Percentiles rank a stretch among this genome's conserved stretches.
phyloP scores from a whole-genome alignment of 257 asterid species.

The Nicotiana benthamiana region DNA sequence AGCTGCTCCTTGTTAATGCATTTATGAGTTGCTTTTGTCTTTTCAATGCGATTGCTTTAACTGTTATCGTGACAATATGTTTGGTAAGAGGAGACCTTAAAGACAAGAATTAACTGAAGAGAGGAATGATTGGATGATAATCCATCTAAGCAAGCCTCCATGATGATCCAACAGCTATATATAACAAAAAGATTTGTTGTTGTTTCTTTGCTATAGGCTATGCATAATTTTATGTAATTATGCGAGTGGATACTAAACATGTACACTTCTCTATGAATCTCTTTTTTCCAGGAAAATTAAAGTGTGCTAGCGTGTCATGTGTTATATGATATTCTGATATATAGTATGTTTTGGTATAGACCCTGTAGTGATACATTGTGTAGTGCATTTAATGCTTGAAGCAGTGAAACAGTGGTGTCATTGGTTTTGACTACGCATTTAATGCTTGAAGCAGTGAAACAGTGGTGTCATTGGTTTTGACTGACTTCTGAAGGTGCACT shows the following conservation, averaged over 20 bases:
- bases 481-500: conserved; percentile 4
- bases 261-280: background rate
- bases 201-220: background rate
- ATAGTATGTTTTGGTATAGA: background rate
- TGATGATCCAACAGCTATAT: background rate
- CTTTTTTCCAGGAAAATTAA: background rate
- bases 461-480: background rate
- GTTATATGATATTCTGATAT: background rate
- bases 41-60: background rate
- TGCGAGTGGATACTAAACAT: background rate
- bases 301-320: background rate
- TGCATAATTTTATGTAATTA: background rate
- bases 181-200: background rate
- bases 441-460: background rate
- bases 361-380: background rate
- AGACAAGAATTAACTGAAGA: background rate
- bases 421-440: background rate
- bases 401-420: background rate
- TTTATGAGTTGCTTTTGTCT: background rate
- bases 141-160: background rate
- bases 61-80: background rate
- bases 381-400: background rate
- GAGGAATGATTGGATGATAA: background rate
- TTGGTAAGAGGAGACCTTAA: background rate
- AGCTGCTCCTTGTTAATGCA: conserved; percentile 1